Evolutionary conservation across 495 filamentous ascomycete species (phyloP), one percentile per base, ranked within the genome.

Genomic region (Penicillium soppii): DNA sequence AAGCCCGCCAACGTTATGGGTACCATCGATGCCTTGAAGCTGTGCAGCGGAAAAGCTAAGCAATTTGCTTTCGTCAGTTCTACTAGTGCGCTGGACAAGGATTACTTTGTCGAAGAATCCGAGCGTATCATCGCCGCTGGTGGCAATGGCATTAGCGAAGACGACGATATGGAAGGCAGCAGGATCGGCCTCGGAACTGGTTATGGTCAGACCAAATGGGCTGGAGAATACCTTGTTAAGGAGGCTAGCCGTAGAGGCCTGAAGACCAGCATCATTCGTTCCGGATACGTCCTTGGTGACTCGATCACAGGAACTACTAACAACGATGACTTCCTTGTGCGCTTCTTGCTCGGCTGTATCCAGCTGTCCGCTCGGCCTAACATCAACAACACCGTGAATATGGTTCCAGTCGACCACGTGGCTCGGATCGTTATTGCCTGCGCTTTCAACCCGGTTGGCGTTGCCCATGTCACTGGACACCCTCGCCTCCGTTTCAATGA

Each of bases 191-290:
- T 92, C 0, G 75, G 84, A 61, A 95, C 88, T 0, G 94, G 92
- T 6, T 98, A 98, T 60, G 94, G 91, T 7, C 92, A 97, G 69
- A 83, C 79, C 41, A 98, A 98, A 74, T 91, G 88, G 87, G 85
- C 83, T 19, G 73, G 81, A 7, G 92, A 97, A 66, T 86, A 90
- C 58, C 74, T 98, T 12, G 81, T 92, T 40, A 77, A 87, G 15
- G 89, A 88, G 62, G 92, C 92, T 23, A 90, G 91, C 16, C 74
- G 69, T 42, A 72, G 90, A 49, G 94, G 94, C 23, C 76, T 98
- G 9, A 72, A 69, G 12, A 91, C 90, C 20, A 81, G 81, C 1
- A 81, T 97, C 33, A 71, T 98, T 33, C 82, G 94, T 3, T 89
- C 94, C 10, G 92, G 92, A 27, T 98, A 97, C 63, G 78, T 97